Percentiles rank a stretch among this genome's conserved stretches.
Evolutionary conservation across 768 basidiomycete genomes (phyloP).

Genomic region (Agaricus blazei): DNA sequence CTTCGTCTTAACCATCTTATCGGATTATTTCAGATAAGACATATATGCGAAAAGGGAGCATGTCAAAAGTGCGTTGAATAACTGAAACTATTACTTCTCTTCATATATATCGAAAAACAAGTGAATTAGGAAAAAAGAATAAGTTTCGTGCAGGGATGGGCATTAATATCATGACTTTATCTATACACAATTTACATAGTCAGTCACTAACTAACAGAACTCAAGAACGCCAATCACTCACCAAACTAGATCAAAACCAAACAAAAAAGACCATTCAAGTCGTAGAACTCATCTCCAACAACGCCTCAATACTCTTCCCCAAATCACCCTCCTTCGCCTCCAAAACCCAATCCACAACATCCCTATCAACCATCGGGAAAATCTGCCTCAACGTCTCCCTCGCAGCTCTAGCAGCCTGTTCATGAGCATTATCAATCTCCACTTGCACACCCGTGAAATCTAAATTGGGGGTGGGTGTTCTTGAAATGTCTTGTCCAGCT

Average conservation of each 20-base stretch:
- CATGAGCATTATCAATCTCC: constrained; percentile 75
- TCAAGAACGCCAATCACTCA: background rate
- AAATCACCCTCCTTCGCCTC: constrained; percentile 88
- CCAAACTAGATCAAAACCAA: background rate
- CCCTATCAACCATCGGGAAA: constrained; percentile 78
- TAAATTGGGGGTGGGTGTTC: constrained; percentile 64
- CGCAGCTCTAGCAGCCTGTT: constrained; percentile 66
- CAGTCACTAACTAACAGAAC: no score
- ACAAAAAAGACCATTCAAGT: constrained; percentile 16
- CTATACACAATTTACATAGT: no score
- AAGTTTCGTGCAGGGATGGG: no score
- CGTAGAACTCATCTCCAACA: constrained; percentile 68
- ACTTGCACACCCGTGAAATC: constrained; percentile 68
- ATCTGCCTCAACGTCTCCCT: constrained; percentile 80
- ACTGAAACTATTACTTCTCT: no score
- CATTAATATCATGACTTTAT: no score
- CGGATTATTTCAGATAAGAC: no score
- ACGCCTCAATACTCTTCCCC: constrained; percentile 82
- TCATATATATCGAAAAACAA: no score
- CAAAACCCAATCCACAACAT: constrained; percentile 84
- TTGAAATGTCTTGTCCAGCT: constrained; percentile 44
- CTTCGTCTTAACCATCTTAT: no score
- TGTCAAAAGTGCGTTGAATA: no score
- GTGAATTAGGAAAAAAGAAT: no score
- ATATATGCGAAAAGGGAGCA: no score